A percentile compares a stretch with the other conserved stretches of the same genome.
These are phyloP conservation scores for Kalaharituber pfeilii DNA, from an alignment of 2,329 filamentous ascomycete genomes.

Conservation along the genomic window DNA sequence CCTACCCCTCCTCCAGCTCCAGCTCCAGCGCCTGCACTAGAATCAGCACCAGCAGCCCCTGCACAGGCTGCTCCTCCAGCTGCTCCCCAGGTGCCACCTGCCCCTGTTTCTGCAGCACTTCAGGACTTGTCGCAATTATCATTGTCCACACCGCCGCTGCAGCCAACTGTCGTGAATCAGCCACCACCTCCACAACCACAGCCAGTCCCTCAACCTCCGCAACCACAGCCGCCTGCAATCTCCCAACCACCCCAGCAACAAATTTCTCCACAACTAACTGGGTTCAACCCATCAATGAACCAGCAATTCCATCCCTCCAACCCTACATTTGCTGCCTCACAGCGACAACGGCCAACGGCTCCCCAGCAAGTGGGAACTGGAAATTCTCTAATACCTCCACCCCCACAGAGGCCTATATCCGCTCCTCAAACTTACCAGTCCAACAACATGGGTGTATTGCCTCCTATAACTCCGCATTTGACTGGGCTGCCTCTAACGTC, in stretches of 20 bases:
- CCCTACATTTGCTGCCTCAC: slow-evolving; percentile 24
- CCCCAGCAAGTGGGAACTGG: slow-evolving; percentile 30
- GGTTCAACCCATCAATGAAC: no score
- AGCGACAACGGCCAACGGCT: slow-evolving; percentile 23
- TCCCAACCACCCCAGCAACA: slow-evolving; percentile 37
- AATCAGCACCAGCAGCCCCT: slow-evolving; percentile 29
- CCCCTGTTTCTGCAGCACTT: background rate
- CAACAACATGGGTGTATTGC: slow-evolving; percentile 48
- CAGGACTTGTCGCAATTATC: slow-evolving; percentile 23
- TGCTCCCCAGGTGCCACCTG: no score
- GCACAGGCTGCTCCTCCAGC: slow-evolving; percentile 27
- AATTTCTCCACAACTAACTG: slow-evolving; percentile 27
- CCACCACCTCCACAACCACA: slow-evolving; percentile 23
- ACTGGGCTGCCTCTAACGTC: slow-evolving; percentile 44
- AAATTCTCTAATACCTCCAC: slow-evolving; percentile 50
- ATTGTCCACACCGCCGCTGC: slow-evolving; percentile 30
- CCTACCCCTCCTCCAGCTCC: slow-evolving; percentile 27
- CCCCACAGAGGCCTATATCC: slow-evolving; percentile 64
- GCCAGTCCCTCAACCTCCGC: no score
- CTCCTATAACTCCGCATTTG: slow-evolving; percentile 66
- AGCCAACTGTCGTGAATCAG: slow-evolving; percentile 34
- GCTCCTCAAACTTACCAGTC: slow-evolving; percentile 68
- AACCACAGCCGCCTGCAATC: slow-evolving; percentile 39
- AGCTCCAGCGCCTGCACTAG: no score
- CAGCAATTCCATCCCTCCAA: no score